Conservation (phyloP, 768 basidiomycete species). For the Imleria badia region DNA sequence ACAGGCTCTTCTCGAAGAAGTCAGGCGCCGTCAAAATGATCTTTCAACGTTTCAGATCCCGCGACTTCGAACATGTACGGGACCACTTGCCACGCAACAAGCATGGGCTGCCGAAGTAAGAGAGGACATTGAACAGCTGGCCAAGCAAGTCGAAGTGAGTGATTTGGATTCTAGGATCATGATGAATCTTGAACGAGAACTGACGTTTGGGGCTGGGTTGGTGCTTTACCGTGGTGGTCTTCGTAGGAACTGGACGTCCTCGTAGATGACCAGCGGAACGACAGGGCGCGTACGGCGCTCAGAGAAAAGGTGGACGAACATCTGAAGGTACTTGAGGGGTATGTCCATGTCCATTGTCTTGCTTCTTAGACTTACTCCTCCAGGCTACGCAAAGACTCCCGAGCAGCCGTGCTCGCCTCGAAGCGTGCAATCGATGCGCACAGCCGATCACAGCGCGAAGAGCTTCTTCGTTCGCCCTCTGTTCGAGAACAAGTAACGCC, state of each 20-base stretch:
- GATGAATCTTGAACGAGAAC: conserved; percentile 1
- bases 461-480: conserved; percentile 58
- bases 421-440: conserved; percentile 71
- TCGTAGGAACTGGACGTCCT: conserved; percentile 63
- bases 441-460: conserved; percentile 59
- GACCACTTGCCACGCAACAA: conserved; percentile 71
- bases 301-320: conserved; percentile 51
- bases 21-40: conserved; percentile 60
- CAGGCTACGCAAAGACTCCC: conserved; percentile 62
- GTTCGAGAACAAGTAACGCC: conserved; percentile 43
- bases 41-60: conserved; percentile 72
- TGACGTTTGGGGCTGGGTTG: not conserved
- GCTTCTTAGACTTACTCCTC: not conserved
- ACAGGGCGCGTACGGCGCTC: conserved; percentile 49
- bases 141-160: conserved; percentile 63
- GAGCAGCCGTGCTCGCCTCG: conserved; percentile 68
- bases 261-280: conserved; percentile 70
- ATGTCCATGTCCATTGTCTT: conserved; percentile 18
- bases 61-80: conserved; percentile 63
- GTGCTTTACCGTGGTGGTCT: not conserved
- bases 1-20: conserved; percentile 45
- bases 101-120: conserved; percentile 71
- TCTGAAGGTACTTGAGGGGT: conserved; percentile 51
- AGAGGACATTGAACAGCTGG: conserved; percentile 66
- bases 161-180: conserved; percentile 23